phyloP scores from a whole-genome alignment of 2,329 filamentous ascomycete genomes.

The Bipolaris victoriae region DNA sequence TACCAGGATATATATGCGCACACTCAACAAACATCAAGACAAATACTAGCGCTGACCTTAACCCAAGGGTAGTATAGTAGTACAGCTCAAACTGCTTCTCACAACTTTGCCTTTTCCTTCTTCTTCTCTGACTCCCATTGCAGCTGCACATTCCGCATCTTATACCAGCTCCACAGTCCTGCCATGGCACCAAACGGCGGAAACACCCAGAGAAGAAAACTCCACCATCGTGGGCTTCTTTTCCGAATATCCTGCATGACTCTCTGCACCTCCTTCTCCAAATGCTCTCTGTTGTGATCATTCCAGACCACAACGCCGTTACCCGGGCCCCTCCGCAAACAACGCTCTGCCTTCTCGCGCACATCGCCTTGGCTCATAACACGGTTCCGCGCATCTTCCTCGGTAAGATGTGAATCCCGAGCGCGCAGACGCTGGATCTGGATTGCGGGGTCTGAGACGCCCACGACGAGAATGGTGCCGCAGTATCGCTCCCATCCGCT shows the following conservation, averaged over 20 bases:
- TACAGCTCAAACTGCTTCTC: conserved; percentile 17
- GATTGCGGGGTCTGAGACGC: conserved; percentile 75
- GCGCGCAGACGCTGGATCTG: conserved; percentile 81
- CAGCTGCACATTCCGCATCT: conserved; percentile 72
- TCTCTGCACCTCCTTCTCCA: conserved; percentile 69
- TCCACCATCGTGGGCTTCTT: conserved; percentile 82
- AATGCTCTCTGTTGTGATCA: conserved; percentile 73
- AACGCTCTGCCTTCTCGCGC: conserved; percentile 78
- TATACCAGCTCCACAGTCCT: conserved; percentile 73
- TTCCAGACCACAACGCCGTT: conserved; percentile 89
- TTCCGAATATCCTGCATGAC: conserved; percentile 69
- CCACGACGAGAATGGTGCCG: conserved; percentile 85
- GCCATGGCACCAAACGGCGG: conserved; percentile 76
- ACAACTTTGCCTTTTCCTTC: conserved; percentile 66
- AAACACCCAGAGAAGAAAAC: conserved; percentile 68
- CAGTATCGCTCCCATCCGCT: conserved; percentile 83
- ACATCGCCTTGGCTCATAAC: conserved; percentile 89
- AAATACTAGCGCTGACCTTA: conserved; percentile 9
- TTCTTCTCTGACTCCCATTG: conserved; percentile 68
- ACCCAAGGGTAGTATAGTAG: not conserved
- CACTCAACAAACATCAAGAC: conserved; percentile 15
- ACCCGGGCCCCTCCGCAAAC: conserved; percentile 66
- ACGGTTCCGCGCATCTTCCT: conserved; percentile 86
- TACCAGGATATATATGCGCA: conserved; percentile 21
- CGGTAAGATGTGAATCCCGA: conserved; percentile 76